These are phyloP conservation scores for Microbotryum violaceum DNA, from an alignment of 1,284 basidiomycete species.

Conservation along the genomic window DNA sequence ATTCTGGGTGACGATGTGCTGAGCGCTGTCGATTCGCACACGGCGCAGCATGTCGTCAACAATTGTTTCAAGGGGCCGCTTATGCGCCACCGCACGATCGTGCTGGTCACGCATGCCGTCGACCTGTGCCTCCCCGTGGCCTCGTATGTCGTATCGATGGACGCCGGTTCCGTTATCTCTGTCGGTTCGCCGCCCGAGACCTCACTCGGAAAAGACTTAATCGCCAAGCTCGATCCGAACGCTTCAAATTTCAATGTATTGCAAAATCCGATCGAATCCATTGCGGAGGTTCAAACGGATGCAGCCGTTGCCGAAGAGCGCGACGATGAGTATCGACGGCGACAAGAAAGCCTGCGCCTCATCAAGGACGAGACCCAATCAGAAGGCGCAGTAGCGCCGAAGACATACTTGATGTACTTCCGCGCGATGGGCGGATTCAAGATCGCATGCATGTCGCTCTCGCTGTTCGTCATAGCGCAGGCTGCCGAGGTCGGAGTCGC, in stretches of 20 bases:
- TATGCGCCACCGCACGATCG: constrained; percentile 58
- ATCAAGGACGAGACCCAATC: constrained; percentile 31
- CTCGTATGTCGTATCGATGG: constrained; percentile 40
- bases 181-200: constrained; percentile 35
- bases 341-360: constrained; percentile 27
- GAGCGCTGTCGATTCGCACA: constrained; percentile 45
- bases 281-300: constrained; percentile 16
- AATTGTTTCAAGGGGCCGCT: constrained; percentile 52
- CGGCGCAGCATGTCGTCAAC: constrained; percentile 31
- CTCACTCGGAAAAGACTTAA: not conserved
- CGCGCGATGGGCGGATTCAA: constrained; percentile 26
- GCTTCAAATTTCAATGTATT: too few species aligned
- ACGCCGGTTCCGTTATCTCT: constrained; percentile 39
- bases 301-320: not conserved
- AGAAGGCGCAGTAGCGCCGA: constrained; percentile 7
- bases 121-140: constrained; percentile 48
- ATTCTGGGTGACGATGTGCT: constrained; percentile 44
- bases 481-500: constrained; percentile 27
- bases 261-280: constrained; percentile 27
- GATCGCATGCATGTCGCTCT: constrained; percentile 10
- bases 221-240: constrained; percentile 1
- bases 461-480: constrained; percentile 26
- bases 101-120: constrained; percentile 82
- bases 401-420: constrained; percentile 18
- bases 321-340: constrained; percentile 18